A percentile compares a stretch with the other conserved stretches of the same genome.
Evolutionary conservation across 2,329 filamentous ascomycete genomes (phyloP).

Genomic region (Pestalotiopsis sp.): DNA sequence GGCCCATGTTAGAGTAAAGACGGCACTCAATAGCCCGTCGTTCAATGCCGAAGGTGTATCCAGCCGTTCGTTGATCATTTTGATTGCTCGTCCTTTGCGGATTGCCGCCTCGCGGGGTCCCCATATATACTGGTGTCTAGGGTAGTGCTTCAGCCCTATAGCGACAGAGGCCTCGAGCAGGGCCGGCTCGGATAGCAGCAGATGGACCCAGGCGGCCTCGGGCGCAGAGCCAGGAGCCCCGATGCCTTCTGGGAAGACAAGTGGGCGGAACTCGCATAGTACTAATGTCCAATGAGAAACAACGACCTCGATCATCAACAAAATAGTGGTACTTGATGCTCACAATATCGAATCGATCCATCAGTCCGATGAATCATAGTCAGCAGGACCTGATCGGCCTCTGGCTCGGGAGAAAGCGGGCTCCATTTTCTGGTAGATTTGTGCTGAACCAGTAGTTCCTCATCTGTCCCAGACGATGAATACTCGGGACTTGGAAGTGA

Average conservation of each 20-base stretch:
- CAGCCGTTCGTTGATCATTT: background rate
- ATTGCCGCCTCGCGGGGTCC: background rate
- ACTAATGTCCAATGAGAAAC: background rate
- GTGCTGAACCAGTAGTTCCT: background rate
- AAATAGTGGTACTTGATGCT: background rate
- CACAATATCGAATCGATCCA: background rate
- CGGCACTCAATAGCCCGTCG: background rate
- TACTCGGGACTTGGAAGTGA: background rate
- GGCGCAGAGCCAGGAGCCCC: background rate
- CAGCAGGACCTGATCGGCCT: background rate
- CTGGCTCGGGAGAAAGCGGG: background rate
- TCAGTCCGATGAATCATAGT: background rate
- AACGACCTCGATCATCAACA: background rate
- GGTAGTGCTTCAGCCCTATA: background rate
- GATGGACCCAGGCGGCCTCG: background rate
- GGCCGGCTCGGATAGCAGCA: background rate
- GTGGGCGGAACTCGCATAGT: background rate
- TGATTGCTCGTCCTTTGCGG: background rate
- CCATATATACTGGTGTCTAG: background rate
- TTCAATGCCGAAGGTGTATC: background rate
- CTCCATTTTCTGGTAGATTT: background rate
- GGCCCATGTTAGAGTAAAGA: background rate
- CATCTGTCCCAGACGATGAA: background rate
- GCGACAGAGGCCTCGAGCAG: background rate
- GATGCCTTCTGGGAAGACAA: background rate